phyloP scores from a whole-genome alignment of 2,329 filamentous ascomycete genomes.

The Sclerotinia minor region DNA sequence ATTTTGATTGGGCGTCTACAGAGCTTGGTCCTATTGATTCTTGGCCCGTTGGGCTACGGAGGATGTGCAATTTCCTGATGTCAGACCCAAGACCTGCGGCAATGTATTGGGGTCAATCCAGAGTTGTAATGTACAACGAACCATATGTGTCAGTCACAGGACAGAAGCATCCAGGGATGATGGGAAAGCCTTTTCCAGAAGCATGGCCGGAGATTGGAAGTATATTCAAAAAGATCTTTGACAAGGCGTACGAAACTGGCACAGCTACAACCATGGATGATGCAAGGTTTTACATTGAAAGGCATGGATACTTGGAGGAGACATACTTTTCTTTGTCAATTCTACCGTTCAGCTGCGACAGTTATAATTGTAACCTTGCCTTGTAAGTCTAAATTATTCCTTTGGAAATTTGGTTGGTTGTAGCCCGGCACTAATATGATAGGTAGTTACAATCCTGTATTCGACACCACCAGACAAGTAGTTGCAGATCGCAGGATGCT shows the following conservation, averaged over 20 bases:
- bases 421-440: not conserved
- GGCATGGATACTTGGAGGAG: slow-evolving; percentile 44
- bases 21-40: slow-evolving; percentile 35
- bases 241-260: slow-evolving; percentile 37
- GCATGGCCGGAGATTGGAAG: slow-evolving; percentile 45
- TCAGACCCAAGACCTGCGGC: slow-evolving; percentile 73
- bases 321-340: slow-evolving; percentile 41
- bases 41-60: slow-evolving; percentile 70
- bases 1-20: slow-evolving; percentile 47
- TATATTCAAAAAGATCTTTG: slow-evolving; percentile 39
- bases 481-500: slow-evolving; percentile 76
- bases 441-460: slow-evolving; percentile 60
- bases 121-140: slow-evolving; percentile 70
- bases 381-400: slow-evolving; percentile 29
- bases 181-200: slow-evolving; percentile 51
- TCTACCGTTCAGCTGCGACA: slow-evolving; percentile 30
- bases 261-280: slow-evolving; percentile 35
- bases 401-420: not conserved
- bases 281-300: slow-evolving; percentile 40
- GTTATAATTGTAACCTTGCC: slow-evolving; percentile 26
- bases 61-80: slow-evolving; percentile 82
- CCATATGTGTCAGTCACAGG: slow-evolving; percentile 70
- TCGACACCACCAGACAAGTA: slow-evolving; percentile 75
- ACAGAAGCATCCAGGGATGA: slow-evolving; percentile 71
- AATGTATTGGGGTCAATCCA: slow-evolving; percentile 76